Evolutionary conservation across 441 rosid species (phyloP).

Genomic region (Adansonia madagascariensis): DNA sequence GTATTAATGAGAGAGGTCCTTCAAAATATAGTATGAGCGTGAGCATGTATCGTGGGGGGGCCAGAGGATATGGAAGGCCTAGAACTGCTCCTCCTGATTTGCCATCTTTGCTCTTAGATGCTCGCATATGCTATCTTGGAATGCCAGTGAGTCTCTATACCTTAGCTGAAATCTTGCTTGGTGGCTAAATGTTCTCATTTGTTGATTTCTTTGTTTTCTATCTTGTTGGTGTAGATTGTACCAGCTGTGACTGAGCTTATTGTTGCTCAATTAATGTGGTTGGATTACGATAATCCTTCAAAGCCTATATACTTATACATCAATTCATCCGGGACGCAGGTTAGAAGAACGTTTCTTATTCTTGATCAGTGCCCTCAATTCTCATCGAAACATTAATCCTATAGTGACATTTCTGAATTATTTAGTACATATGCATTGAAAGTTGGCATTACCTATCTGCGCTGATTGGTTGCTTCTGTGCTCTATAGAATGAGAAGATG

Average conservation of each 20-base stretch:
- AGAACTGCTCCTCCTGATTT: constrained; percentile 82
- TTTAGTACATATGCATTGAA: background rate
- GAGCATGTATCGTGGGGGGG: constrained; percentile 73
- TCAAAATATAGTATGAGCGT: constrained; percentile 70
- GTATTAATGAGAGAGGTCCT: constrained; percentile 46
- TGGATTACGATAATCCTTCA: constrained; percentile 66
- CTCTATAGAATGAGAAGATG: constrained; percentile 72
- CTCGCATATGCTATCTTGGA: constrained; percentile 80
- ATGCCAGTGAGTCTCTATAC: constrained; percentile 66
- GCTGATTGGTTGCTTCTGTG: constrained; percentile 28
- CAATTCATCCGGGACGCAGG: constrained; percentile 89
- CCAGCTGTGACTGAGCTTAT: constrained; percentile 83
- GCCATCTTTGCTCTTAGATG: constrained; percentile 87
- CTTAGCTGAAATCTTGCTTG: background rate
- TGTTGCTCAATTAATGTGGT: constrained; percentile 78
- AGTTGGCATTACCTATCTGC: constrained; percentile 7
- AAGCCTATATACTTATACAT: constrained; percentile 83
- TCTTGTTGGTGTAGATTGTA: constrained; percentile 59
- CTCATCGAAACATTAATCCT: background rate
- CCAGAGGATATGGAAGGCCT: constrained; percentile 53
- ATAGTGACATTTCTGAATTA: constrained; percentile 1
- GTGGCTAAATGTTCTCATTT: constrained; percentile 12
- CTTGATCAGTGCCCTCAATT: background rate
- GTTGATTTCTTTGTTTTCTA: constrained; percentile 10
- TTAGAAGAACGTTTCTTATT: constrained; percentile 33